phyloP scores from a whole-genome alignment of 2,329 filamentous ascomycete genomes.

The Trichoderma oligosporum region DNA sequence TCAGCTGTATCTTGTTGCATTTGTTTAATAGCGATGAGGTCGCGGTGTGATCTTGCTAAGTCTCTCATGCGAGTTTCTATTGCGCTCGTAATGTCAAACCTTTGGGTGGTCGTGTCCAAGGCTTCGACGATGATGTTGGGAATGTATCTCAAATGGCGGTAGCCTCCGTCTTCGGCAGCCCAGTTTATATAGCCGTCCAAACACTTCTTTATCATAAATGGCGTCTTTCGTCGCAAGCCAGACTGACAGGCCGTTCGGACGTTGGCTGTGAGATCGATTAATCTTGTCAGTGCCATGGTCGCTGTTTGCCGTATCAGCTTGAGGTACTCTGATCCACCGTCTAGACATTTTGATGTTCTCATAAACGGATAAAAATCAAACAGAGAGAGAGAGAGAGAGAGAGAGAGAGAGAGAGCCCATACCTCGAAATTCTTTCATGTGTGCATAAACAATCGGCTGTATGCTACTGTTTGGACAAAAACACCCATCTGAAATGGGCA shows the following conservation, averaged over 20 bases:
- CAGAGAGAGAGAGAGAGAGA: neutral
- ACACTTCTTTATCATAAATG: constrained; percentile 33
- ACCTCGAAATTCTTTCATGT: constrained; percentile 38
- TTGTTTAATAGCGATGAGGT: constrained; percentile 32
- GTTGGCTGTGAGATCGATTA: constrained; percentile 39
- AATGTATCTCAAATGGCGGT: constrained; percentile 32
- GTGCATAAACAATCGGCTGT: constrained; percentile 39
- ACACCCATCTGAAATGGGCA: constrained; percentile 38
- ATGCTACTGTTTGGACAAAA: constrained; percentile 33
- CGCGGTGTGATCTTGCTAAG: constrained; percentile 36
- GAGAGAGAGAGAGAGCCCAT: neutral
- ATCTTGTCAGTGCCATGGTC: constrained; percentile 37
- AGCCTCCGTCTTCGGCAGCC: constrained; percentile 42
- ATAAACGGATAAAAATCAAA: too few relatives aligned
- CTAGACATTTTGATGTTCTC: too few relatives aligned
- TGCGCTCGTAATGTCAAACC: constrained; percentile 33
- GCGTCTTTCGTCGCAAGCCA: constrained; percentile 32
- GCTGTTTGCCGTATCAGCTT: constrained; percentile 30
- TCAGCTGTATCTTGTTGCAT: constrained; percentile 12
- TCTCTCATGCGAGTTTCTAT: constrained; percentile 36
- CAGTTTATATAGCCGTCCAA: constrained; percentile 38
- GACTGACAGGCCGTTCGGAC: constrained; percentile 37
- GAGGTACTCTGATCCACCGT: neutral
- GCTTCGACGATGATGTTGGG: constrained; percentile 40
- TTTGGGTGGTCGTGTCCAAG: constrained; percentile 31